Percentiles rank a stretch among this genome's conserved stretches.
These are phyloP conservation scores for Aristolochia californica DNA, from an alignment of 164 flowering plant species.

Conservation along the genomic window DNA sequence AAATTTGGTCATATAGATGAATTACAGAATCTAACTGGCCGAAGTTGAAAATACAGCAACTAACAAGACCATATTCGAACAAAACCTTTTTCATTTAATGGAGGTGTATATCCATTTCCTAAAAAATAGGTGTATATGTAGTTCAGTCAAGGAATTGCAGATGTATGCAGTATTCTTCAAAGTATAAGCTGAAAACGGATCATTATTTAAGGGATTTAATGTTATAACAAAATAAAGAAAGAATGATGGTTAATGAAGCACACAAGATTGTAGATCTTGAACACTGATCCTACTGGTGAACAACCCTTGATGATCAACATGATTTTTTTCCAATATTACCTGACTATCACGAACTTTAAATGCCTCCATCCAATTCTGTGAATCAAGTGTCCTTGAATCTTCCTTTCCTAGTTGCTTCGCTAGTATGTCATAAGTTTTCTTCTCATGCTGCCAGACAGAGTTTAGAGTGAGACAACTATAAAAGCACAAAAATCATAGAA, in stretches of 20 bases:
- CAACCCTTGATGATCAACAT: background rate
- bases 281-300: background rate
- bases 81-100: no score
- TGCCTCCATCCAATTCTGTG: conserved; percentile 92
- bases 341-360: conserved; percentile 89
- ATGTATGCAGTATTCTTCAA: no score
- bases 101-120: no score
- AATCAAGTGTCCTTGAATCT: conserved; percentile 87
- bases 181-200: no score
- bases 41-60: no score
- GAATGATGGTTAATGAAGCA: background rate
- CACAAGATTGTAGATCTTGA: background rate
- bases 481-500: background rate
- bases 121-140: no score
- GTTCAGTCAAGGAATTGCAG: no score
- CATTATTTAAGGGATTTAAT: background rate
- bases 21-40: no score
- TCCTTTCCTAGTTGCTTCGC: conserved; percentile 96
- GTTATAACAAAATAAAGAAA: background rate
- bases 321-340: conserved; percentile 24
- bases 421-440: conserved; percentile 90
- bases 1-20: no score
- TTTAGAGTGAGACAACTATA: background rate
- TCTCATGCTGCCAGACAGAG: conserved; percentile 61
- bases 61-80: no score